Evolutionary conservation across 23 red algal genomes (phyloP), one percentile per base, ranked within the genome.

Genomic region (Chondrus crispus): DNA sequence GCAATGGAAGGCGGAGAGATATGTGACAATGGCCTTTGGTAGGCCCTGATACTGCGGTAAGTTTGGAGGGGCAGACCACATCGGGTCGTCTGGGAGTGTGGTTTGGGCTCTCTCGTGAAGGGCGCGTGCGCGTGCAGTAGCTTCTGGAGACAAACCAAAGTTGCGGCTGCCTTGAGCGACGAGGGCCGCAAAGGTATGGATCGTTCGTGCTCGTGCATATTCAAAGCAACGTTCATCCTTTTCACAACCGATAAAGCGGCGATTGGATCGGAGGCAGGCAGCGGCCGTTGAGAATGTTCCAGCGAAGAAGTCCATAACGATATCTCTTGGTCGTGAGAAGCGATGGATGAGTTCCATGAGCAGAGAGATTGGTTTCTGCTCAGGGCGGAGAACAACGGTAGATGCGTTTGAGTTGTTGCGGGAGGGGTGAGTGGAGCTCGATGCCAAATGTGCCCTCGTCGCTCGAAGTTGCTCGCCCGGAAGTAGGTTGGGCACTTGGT

Each of bases 241-340:
- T 46, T 73, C 84, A 46, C 84, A 73, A 36, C 45, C 84, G 46
- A 88, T 54, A 43, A 88, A 88, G 58, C 44, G 24, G 30, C 84
- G 52, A 29, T 74, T n/a, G 13, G 30, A 44, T 40, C 36, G 84
- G 28, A 57, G 37, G 54, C 84, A 74, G 14, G 62, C 62, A 13
- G 44, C 58, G 33, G 51, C 84, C 41, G 37, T 88, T 29, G 63
- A 42, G 45, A 68, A 88, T 51, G 63, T 73, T 48, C 64, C 84
- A 2, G 84, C 84, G 47, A 88, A 88, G 14, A 63, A 11, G 37
- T 88, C 64, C 16, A 88, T 36, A 12, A 88, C 84, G 22, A 19
- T 71, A 42, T 73, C 62, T 28, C 62, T 37, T 14, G 84, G 84
- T 39, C 24, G 40, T 19, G 41, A 72, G 32, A 88, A 88, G 13